Evolutionary conservation across 1,284 basidiomycete genomes (phyloP), one percentile per base, ranked within the genome.

Genomic region (Sanguinoderma infundibulare): DNA sequence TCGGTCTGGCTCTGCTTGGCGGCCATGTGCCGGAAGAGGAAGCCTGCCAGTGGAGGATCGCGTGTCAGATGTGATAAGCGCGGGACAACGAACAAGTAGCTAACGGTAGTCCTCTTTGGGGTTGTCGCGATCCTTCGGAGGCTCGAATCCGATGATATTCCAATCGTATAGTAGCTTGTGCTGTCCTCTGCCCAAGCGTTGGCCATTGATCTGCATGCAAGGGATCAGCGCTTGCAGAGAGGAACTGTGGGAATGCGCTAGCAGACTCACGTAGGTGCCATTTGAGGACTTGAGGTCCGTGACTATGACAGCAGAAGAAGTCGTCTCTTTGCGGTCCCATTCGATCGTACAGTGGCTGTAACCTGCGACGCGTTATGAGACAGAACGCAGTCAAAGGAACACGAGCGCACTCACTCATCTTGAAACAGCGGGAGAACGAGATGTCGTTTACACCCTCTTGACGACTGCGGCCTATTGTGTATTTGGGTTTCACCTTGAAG

Each of bases 121-220:
- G 42, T 44, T 12, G 10, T 24, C 42, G 22, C 42, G 42, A 6
- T 44, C 42, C 50, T 84, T 79, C 2, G 74, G 60, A 7, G 77
- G 74, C 2, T 92, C 93, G 67, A 96, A 89, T 6, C 88, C 87
- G 55, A 96, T 81, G 73, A 94, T 92, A 69, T 89, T 89, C 3
- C 94, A 92, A 64, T 95, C 88, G 22, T 79, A 80, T 51, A 96
- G 77, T 54, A 93, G 78, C 22, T 82, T 78, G 32, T 81, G 81
- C 42, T 81, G 77, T 60, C 78, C 79, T 64, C 76, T 85, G 52
- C 83, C 85, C 59, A 95, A 80, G 69, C 79, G 84, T 52, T 76
- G 73, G 10, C 87, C 86, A 64, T 92, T 91, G 68, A 95, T 87
- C 91, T 94, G 26, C 5, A 5, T 24, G 42, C n/a, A 14, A 12